phyloP scores from a whole-genome alignment of 148 eudicot genomes.

The Oxyria digyna region DNA sequence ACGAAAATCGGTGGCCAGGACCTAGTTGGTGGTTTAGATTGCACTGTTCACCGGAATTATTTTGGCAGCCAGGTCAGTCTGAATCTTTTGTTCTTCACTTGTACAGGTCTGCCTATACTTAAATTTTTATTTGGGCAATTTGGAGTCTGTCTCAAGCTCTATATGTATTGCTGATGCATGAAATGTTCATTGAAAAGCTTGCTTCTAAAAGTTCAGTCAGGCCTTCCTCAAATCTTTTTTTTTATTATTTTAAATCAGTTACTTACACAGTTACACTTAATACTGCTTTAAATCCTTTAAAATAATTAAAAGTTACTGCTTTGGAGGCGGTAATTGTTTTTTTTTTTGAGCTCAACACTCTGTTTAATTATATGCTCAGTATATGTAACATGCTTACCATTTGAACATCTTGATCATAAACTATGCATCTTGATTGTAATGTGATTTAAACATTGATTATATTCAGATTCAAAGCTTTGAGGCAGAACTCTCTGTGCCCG shows the following conservation, averaged over 20 bases:
- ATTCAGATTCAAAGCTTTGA: conserved; percentile 89
- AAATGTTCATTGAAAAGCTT: background rate
- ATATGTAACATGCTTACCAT: background rate
- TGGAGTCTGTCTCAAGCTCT: background rate
- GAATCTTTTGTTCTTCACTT: background rate
- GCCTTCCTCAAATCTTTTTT: background rate
- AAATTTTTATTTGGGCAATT: background rate
- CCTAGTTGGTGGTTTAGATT: conserved; percentile 86
- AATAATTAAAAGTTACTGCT: too few species aligned
- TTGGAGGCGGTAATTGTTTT: too few species aligned
- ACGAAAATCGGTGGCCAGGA: conserved; percentile 95
- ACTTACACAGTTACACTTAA: background rate
- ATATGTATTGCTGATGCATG: background rate
- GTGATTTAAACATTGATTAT: background rate
- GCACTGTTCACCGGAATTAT: conserved; percentile 87
- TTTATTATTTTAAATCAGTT: background rate
- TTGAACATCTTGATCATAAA: background rate
- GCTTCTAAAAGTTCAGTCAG: background rate
- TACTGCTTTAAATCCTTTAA: too few species aligned
- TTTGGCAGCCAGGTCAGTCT: conserved; percentile 85
- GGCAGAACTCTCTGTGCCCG: conserved; percentile 68
- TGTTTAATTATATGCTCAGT: too few species aligned
- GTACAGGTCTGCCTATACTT: background rate
- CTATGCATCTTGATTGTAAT: background rate
- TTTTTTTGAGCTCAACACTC: too few species aligned